These are phyloP conservation scores for Fusarium transvaalense DNA, from an alignment of 2,329 filamentous ascomycete genomes.

Conservation along the genomic window DNA sequence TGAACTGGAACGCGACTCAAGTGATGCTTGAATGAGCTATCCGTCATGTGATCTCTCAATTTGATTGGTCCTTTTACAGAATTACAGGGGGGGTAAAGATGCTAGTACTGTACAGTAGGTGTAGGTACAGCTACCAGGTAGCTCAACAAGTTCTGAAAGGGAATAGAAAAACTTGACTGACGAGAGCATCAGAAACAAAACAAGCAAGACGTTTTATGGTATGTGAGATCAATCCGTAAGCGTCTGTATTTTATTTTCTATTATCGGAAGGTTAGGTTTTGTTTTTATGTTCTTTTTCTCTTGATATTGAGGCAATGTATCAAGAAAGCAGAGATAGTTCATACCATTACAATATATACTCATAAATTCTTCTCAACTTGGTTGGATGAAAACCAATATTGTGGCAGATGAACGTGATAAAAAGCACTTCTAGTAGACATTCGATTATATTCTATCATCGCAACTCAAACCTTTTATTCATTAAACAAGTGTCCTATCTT, in stretches of 20 bases:
- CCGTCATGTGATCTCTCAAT: slow-evolving; percentile 22
- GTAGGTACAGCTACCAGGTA: not conserved
- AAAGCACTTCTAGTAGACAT: not conserved
- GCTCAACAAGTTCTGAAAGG: not conserved
- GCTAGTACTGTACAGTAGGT: not conserved
- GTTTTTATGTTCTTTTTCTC: no score
- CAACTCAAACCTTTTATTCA: no score
- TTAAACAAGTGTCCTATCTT: not conserved
- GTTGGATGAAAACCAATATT: no score
- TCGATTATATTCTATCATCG: not conserved
- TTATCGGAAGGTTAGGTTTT: no score
- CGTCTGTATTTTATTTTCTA: not conserved
- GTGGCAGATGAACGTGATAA: not conserved
- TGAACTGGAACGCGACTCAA: slow-evolving; percentile 25
- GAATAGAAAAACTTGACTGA: not conserved
- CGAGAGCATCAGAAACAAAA: not conserved
- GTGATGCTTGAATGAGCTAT: slow-evolving; percentile 1
- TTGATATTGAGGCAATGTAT: no score
- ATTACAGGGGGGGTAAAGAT: not conserved
- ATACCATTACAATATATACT: no score
- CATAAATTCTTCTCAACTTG: no score
- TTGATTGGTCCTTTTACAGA: not conserved
- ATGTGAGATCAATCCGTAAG: not conserved
- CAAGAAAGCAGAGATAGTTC: no score
- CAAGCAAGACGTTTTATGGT: not conserved